Evolutionary conservation across 2,329 filamentous ascomycete genomes (phyloP).

Genomic region (Lojkania enalia): DNA sequence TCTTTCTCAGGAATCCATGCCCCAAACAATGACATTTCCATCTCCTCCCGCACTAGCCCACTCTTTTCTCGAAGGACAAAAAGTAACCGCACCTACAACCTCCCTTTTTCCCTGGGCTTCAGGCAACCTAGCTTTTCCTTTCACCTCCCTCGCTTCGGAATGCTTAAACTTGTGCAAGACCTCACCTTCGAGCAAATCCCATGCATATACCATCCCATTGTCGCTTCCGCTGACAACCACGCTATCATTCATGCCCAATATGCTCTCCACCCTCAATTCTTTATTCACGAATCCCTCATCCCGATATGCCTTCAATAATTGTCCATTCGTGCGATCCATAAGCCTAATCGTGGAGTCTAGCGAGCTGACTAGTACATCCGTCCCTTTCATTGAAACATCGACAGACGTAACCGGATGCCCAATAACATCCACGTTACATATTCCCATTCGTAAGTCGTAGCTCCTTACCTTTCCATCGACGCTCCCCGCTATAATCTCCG

Average conservation of each 20-base stretch:
- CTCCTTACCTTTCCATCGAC: constrained; percentile 80
- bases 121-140: constrained; percentile 34
- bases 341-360: constrained; percentile 78
- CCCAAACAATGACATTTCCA: constrained; percentile 47
- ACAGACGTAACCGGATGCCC: constrained; percentile 73
- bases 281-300: constrained; percentile 63
- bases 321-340: constrained; percentile 77
- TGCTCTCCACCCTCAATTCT: constrained; percentile 72
- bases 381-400: constrained; percentile 69
- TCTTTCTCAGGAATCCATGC: constrained; percentile 20
- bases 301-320: constrained; percentile 72
- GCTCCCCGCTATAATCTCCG: constrained; percentile 70
- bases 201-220: constrained; percentile 72
- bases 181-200: constrained; percentile 80
- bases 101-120: constrained; percentile 42
- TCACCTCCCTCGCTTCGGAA: constrained; percentile 35
- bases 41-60: constrained; percentile 56
- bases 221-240: constrained; percentile 84
- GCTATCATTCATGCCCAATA: constrained; percentile 75
- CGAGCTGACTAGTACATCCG: constrained; percentile 72
- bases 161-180: constrained; percentile 64
- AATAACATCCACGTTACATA: constrained; percentile 50
- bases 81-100: constrained; percentile 53
- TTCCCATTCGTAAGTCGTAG: constrained; percentile 82
- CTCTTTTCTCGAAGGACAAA: constrained; percentile 50